These are phyloP conservation scores for Suillus spraguei DNA, from an alignment of 768 basidiomycete species.

Conservation along the genomic window DNA sequence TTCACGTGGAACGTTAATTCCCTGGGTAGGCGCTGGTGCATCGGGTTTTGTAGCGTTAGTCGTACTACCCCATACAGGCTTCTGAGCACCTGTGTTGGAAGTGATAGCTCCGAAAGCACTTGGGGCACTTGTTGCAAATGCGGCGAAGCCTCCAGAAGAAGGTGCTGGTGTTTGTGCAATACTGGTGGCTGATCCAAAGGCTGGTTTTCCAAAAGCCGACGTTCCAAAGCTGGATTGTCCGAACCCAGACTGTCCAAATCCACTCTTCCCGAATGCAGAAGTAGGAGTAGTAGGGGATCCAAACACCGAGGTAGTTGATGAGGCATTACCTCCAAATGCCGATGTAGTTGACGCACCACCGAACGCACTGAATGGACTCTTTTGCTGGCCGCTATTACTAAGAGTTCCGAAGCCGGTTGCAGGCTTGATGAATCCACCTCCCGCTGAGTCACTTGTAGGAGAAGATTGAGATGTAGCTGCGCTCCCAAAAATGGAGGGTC, in stretches of 20 bases:
- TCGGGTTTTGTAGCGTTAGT: constrained; percentile 14
- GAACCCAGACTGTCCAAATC: constrained; percentile 38
- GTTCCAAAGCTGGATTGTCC: constrained; percentile 40
- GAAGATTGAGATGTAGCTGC: constrained; percentile 12
- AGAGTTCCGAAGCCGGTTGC: constrained; percentile 39
- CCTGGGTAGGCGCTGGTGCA: constrained; percentile 13
- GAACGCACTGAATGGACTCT: constrained; percentile 27
- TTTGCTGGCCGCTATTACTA: constrained; percentile 23
- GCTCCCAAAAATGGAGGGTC: constrained; percentile 37
- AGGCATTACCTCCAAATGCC: constrained; percentile 19
- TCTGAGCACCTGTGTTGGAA: constrained; percentile 19
- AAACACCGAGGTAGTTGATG: constrained; percentile 19
- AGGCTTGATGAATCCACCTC: constrained; percentile 31
- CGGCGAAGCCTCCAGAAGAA: constrained; percentile 37
- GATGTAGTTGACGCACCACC: constrained; percentile 9
- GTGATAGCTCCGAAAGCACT: constrained; percentile 32
- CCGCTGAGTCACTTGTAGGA: constrained; percentile 17
- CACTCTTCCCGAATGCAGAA: constrained; percentile 21
- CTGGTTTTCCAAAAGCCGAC: constrained; percentile 41
- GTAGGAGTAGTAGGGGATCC: constrained; percentile 17
- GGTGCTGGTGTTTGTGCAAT: constrained; percentile 17
- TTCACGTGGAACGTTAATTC: constrained; percentile 16
- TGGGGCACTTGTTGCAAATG: constrained; percentile 33
- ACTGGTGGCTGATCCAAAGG: constrained; percentile 27
- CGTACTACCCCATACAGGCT: constrained; percentile 25